phyloP scores from a whole-genome alignment of 2,329 filamentous ascomycete genomes.

The Curvularia verruculosa region DNA sequence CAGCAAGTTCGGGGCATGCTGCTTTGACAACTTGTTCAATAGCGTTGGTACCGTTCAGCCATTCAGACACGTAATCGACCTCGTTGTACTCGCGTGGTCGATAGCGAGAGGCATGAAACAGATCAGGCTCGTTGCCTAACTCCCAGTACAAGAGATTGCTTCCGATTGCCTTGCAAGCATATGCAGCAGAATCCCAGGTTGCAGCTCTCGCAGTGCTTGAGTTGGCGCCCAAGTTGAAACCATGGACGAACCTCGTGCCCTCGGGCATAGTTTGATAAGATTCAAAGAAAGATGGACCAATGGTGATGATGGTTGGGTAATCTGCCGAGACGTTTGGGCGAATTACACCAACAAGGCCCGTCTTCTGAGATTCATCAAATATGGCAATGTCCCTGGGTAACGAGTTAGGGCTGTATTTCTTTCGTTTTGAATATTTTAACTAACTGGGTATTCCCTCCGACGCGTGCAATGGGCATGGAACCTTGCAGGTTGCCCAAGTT shows the following conservation, averaged over 20 bases:
- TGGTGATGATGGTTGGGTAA: constrained; percentile 65
- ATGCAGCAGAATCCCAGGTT: constrained; percentile 60
- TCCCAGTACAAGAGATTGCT: constrained; percentile 63
- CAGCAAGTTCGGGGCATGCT: neutral
- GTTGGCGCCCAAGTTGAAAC: constrained; percentile 65
- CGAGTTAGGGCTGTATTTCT: constrained; percentile 55
- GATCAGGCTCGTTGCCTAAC: constrained; percentile 68
- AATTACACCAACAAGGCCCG: constrained; percentile 56
- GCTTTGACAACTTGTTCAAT: constrained; percentile 1
- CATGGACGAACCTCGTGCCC: constrained; percentile 62
- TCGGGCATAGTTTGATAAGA: constrained; percentile 63
- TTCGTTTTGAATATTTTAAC: constrained; percentile 55
- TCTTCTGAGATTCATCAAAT: constrained; percentile 7
- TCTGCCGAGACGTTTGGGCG: constrained; percentile 59
- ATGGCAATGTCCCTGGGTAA: constrained; percentile 39
- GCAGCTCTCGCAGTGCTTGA: constrained; percentile 48
- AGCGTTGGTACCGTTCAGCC: constrained; percentile 8
- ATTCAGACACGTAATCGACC: constrained; percentile 45
- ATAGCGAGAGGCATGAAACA: constrained; percentile 60
- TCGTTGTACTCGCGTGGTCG: constrained; percentile 61
- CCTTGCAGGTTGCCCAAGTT: constrained; percentile 62
- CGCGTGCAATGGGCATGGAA: constrained; percentile 64
- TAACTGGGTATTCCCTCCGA: constrained; percentile 70
- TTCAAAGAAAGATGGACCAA: constrained; percentile 68
- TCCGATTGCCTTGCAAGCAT: constrained; percentile 63